Evolutionary conservation across 2,329 filamentous ascomycete species (phyloP).

Genomic region (Cladosporium sphaerospermum): DNA sequence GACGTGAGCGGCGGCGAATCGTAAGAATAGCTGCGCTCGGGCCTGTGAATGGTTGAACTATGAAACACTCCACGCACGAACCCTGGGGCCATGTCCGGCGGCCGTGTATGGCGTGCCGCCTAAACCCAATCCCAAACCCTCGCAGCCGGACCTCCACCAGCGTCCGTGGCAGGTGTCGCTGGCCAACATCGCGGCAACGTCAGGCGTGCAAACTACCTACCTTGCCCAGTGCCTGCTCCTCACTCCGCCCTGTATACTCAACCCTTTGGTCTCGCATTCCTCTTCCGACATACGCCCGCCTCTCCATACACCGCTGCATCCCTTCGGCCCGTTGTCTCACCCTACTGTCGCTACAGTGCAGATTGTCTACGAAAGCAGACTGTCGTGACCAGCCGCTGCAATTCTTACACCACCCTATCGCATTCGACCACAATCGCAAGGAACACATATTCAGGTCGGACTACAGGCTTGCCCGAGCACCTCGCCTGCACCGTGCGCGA

Average conservation of each 20-base stretch:
- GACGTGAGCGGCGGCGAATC: background rate
- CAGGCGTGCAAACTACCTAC: too few relatives aligned
- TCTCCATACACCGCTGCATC: background rate
- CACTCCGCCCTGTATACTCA: too few relatives aligned
- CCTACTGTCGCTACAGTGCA: conserved; percentile 10
- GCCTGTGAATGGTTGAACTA: background rate
- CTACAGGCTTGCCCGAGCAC: conserved; percentile 4
- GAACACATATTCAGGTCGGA: background rate
- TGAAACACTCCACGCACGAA: conserved; percentile 4
- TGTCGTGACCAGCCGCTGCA: background rate
- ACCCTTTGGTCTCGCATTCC: background rate
- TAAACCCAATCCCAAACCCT: background rate
- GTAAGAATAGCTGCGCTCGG: background rate
- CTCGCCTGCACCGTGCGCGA: conserved; percentile 4
- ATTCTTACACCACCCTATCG: background rate
- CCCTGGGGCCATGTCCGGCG: background rate
- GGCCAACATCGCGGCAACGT: background rate
- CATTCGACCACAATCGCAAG: background rate
- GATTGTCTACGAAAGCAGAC: background rate
- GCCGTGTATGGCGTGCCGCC: background rate
- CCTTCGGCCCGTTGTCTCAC: background rate
- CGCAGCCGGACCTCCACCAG: background rate
- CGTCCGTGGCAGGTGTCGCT: background rate
- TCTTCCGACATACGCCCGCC: background rate
- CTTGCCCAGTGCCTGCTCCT: too few relatives aligned